A percentile compares a stretch with the other conserved stretches of the same genome.
Evolutionary conservation across 2,329 filamentous ascomycete genomes (phyloP).

Genomic region (Zarea fungicola): DNA sequence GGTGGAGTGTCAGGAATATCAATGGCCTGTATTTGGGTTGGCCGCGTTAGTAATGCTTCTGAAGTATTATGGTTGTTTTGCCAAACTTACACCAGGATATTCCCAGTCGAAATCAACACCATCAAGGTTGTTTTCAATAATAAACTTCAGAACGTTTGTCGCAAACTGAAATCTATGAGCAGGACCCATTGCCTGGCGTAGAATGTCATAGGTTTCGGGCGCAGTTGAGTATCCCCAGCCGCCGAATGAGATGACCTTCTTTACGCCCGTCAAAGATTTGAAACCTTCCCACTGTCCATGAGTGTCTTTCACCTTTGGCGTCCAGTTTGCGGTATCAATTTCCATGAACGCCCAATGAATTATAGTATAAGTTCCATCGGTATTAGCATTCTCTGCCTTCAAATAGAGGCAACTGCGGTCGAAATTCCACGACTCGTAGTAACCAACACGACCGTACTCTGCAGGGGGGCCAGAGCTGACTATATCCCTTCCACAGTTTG

Average conservation of each 20-base stretch:
- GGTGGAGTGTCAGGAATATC: conserved; percentile 4
- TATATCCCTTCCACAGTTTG: not conserved
- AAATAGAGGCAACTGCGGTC: conserved; percentile 26
- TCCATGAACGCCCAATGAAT: conserved; percentile 30
- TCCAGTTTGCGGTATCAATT: conserved; percentile 18
- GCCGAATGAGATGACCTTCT: conserved; percentile 32
- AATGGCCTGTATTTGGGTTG: conserved; percentile 10
- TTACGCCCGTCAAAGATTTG: conserved; percentile 22
- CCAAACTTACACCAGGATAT: conserved; percentile 30
- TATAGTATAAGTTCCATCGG: conserved; percentile 16
- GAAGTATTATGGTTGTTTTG: no score
- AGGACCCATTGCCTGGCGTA: conserved; percentile 24
- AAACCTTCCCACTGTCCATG: conserved; percentile 26
- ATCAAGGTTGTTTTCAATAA: conserved; percentile 34
- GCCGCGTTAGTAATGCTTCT: conserved; percentile 13
- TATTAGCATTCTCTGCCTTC: conserved; percentile 21
- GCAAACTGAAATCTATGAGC: conserved; percentile 34
- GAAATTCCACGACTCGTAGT: conserved; percentile 29
- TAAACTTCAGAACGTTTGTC: conserved; percentile 32
- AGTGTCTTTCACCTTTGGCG: conserved; percentile 17
- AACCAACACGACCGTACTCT: conserved; percentile 23
- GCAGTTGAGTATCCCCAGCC: conserved; percentile 30
- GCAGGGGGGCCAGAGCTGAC: not conserved
- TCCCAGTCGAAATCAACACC: conserved; percentile 46
- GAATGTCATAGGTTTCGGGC: conserved; percentile 21